Percentiles rank a stretch among this genome's conserved stretches.
These are phyloP conservation scores for Plectosphaerella sp. DNA, from an alignment of 2,329 filamentous ascomycete species.

Conservation along the genomic window DNA sequence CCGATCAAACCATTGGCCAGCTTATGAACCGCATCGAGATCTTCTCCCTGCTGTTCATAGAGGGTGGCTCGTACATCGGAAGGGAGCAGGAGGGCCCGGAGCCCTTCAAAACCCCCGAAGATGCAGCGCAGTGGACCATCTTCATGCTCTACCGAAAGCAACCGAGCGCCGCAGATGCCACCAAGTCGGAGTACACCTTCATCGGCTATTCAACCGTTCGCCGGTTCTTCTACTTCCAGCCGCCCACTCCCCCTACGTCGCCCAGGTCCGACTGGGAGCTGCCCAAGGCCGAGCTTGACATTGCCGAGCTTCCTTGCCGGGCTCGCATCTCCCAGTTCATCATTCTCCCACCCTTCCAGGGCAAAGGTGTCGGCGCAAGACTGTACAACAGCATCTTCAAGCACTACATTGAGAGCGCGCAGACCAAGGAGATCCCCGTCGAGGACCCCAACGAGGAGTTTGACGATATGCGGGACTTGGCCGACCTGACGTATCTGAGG, in stretches of 20 bases:
- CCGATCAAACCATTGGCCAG: conserved; percentile 63
- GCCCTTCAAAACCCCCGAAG: conserved; percentile 23
- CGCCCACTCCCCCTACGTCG: conserved; percentile 37
- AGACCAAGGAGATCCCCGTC: conserved; percentile 80
- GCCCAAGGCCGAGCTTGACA: conserved; percentile 36
- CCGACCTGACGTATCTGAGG: conserved; percentile 64
- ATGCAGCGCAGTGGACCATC: conserved; percentile 84
- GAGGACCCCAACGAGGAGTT: conserved; percentile 91
- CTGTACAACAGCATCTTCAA: conserved; percentile 80
- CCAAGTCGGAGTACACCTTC: conserved; percentile 66
- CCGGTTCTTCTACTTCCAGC: conserved; percentile 68
- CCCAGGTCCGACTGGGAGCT: conserved; percentile 39
- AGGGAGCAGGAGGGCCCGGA: conserved; percentile 32
- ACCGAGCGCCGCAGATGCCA: conserved; percentile 29
- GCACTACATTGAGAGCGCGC: conserved; percentile 60
- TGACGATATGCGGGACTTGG: conserved; percentile 72
- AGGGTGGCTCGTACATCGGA: conserved; percentile 77
- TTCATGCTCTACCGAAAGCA: conserved; percentile 78
- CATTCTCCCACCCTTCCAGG: conserved; percentile 82
- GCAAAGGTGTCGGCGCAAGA: conserved; percentile 69
- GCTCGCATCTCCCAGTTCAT: conserved; percentile 91
- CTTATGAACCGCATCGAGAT: conserved; percentile 80
- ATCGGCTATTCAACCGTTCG: conserved; percentile 90
- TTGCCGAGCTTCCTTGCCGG: conserved; percentile 65
- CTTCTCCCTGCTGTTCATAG: conserved; percentile 81